A percentile compares a stretch with the other conserved stretches of the same genome.
Conservation (phyloP, 2,329 filamentous ascomycete genomes). For the Fusarium fujikuroi region DNA sequence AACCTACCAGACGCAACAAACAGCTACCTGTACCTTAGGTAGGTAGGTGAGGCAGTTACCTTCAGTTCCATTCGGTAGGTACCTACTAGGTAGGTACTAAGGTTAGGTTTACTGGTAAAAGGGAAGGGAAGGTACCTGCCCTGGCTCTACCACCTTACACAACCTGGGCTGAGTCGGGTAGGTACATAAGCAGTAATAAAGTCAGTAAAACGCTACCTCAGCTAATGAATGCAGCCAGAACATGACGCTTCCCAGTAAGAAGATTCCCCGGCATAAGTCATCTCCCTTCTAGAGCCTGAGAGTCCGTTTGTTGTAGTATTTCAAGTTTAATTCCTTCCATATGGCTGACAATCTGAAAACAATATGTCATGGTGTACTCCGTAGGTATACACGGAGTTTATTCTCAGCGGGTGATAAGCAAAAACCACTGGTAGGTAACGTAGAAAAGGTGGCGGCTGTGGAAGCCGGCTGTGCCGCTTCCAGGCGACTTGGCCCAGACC, state of each 20-base stretch:
- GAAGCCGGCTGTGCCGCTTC: slow-evolving; percentile 32
- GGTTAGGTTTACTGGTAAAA: slow-evolving; percentile 2
- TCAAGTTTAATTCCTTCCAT: not conserved
- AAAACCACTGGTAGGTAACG: slow-evolving; percentile 15
- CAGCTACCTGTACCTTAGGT: not conserved
- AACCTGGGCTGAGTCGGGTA: slow-evolving; percentile 18
- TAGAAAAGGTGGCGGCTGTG: slow-evolving; percentile 18
- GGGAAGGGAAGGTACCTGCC: slow-evolving; percentile 13
- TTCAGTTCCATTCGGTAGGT: not conserved
- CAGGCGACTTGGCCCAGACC: slow-evolving; percentile 1
- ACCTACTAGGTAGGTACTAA: no score
- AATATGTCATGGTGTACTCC: not conserved
- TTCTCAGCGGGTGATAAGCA: not conserved
- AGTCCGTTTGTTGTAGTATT: not conserved
- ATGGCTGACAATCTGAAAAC: not conserved
- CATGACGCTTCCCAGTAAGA: not conserved
- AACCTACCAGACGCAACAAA: not conserved
- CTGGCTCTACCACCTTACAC: not conserved
- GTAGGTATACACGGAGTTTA: not conserved
- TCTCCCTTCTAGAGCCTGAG: not conserved
- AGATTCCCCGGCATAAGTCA: not conserved
- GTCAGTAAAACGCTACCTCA: not conserved
- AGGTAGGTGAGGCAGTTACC: not conserved
- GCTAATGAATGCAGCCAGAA: not conserved
- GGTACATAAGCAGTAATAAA: slow-evolving; percentile 15